Conservation (phyloP, 441 rosid species). For the Erodium texanum region DNA sequence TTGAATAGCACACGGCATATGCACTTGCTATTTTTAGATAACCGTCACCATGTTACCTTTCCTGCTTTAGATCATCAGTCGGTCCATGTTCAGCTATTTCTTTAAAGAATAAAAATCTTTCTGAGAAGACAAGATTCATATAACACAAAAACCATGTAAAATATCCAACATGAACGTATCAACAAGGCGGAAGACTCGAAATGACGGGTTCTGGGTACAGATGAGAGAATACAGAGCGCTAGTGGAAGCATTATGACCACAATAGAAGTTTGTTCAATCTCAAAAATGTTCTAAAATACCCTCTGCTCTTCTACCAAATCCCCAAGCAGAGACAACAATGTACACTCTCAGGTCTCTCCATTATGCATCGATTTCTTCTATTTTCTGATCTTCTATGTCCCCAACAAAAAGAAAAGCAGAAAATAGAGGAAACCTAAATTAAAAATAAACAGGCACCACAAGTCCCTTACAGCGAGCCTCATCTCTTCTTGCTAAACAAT, state of each 20-base stretch:
- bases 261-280: slow-evolving; percentile 9
- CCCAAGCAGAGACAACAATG: too few relatives aligned
- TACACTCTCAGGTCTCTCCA: slow-evolving; percentile 21
- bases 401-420: slow-evolving; percentile 8
- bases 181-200: neutral
- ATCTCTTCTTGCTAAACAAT: neutral
- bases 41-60: neutral
- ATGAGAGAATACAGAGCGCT: slow-evolving; percentile 11
- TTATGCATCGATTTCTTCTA: slow-evolving; percentile 13
- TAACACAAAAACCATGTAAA: neutral
- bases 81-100: too few relatives aligned
- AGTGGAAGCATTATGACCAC: slow-evolving; percentile 21
- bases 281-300: slow-evolving; percentile 26
- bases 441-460: slow-evolving; percentile 11
- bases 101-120: neutral
- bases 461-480: slow-evolving; percentile 11
- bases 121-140: neutral
- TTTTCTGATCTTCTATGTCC: slow-evolving; percentile 23
- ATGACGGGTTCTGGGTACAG: too few relatives aligned
- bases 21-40: neutral
- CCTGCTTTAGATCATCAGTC: neutral
- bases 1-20: neutral
- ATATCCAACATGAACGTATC: neutral
- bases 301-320: slow-evolving; percentile 12
- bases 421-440: neutral